Evolutionary conservation across 331 rosid genomes (phyloP), one percentile per base, ranked within the genome.

Genomic region (Acacia pycnantha): DNA sequence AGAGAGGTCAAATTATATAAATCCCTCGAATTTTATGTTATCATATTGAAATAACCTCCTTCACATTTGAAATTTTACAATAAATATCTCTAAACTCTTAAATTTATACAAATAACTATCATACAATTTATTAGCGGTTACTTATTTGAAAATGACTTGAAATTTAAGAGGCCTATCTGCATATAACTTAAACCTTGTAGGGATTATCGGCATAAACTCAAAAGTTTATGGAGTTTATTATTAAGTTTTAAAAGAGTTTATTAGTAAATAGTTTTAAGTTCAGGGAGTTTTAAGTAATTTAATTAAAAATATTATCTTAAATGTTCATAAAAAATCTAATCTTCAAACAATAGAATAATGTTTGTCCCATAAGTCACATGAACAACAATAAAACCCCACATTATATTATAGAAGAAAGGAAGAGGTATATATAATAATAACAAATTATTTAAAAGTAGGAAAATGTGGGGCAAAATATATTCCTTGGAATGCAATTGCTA

Each of bases 281-380:
- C 22, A 51, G 2, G 9, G 22, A 5, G 8, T 51, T 51, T 18
- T 18, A 51, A 18, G 22, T 18, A 16, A 51, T 51, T 51, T 16
- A 51, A 26, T 43, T 22, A 43, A 24, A 44, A 13, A 12, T 0
- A 0, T 70, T 1, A 12, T 43, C 10, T 13, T 21, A 46, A 26
- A 8, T 22, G 14, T 11, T 24, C 27, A 58, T 58, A 22, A 22
- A 58, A 22, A 8, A 8, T n/a, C 5, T 14, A 1, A 24, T 24
- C 33, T 59, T 22, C 14, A 4, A 24, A 59, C 33, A 22, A 29
- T 27, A 46, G 8, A 73, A 73, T 47, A 73, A 73, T 47, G 26
- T 47, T 48, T 73, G n/a, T 54, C 44, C 77, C 77, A 73, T 27
- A 8, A 73, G 44, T 24, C 77, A 73, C 62, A 73, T 73, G 77